A percentile compares a stretch with the other conserved stretches of the same genome.
Conservation (phyloP, 2,329 filamentous ascomycete genomes). For the Alternaria longipes region DNA sequence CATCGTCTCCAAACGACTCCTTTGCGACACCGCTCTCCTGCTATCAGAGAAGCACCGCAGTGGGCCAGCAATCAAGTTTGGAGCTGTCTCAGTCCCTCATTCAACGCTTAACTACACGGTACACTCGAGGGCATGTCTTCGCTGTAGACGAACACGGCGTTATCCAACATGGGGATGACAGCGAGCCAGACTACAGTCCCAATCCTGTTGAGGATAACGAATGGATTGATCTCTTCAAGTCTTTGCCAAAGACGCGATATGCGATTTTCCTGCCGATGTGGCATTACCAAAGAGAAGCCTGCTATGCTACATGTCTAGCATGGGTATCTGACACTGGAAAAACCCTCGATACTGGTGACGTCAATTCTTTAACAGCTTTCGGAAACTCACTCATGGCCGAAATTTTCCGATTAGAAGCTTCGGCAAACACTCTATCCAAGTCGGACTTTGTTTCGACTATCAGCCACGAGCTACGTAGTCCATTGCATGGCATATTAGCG, state of each 20-base stretch:
- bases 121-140: slow-evolving; percentile 20
- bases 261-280: slow-evolving; percentile 37
- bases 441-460: slow-evolving; percentile 61
- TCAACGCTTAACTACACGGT: slow-evolving; percentile 15
- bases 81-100: slow-evolving; percentile 15
- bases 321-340: slow-evolving; percentile 29
- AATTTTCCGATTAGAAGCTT: slow-evolving; percentile 52
- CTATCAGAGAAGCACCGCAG: slow-evolving; percentile 6
- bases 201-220: neutral
- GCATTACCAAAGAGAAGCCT: slow-evolving; percentile 35
- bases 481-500: slow-evolving; percentile 50
- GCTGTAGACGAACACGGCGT: slow-evolving; percentile 16
- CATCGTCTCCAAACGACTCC: neutral
- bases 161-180: slow-evolving; percentile 3
- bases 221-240: slow-evolving; percentile 13
- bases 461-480: slow-evolving; percentile 61
- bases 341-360: slow-evolving; percentile 21
- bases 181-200: neutral
- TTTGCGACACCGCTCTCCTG: slow-evolving; percentile 10
- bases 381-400: slow-evolving; percentile 52
- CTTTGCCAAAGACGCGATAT: slow-evolving; percentile 15
- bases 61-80: neutral
- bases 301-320: slow-evolving; percentile 28
- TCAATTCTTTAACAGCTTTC: slow-evolving; percentile 20
- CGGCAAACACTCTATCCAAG: slow-evolving; percentile 53